Conservation (phyloP, 352 stramenopile species). For the Phytophthora lateralis region DNA sequence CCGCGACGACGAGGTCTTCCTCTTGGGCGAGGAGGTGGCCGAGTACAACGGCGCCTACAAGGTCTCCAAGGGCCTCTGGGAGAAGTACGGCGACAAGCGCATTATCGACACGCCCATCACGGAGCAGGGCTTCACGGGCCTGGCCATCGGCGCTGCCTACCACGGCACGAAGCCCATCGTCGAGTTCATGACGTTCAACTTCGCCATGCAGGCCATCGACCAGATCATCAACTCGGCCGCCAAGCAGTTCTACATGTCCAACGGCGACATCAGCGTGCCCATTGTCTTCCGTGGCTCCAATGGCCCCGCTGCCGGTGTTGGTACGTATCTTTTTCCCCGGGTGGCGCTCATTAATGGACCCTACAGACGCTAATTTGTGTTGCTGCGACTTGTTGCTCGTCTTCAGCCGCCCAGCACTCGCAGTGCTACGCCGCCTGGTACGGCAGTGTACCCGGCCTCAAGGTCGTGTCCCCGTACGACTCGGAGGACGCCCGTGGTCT, state of each 20-base stretch:
- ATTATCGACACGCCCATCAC: constrained; percentile 99
- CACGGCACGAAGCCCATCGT: constrained; percentile 98
- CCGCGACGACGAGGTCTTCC: constrained; percentile 94
- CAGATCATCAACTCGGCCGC: constrained; percentile 99
- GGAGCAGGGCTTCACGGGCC: constrained; percentile 94
- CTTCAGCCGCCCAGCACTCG: constrained; percentile 96
- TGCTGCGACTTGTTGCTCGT: constrained; percentile 2
- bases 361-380: not conserved
- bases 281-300: constrained; percentile 99
- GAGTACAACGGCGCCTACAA: constrained; percentile 99
- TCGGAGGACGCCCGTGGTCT: constrained; percentile 98
- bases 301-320: constrained; percentile 96
- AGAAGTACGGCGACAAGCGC: constrained; percentile 99
- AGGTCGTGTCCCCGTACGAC: constrained; percentile 98
- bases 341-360: not conserved
- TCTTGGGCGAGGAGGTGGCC: constrained; percentile 98
- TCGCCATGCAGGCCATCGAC: constrained; percentile 99
- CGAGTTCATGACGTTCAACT: constrained; percentile 99
- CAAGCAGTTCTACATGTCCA: constrained; percentile 99
- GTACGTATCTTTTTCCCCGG: constrained; percentile 40
- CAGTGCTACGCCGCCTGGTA: constrained; percentile 99
- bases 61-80: constrained; percentile 96
- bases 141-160: constrained; percentile 96
- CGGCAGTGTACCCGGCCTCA: constrained; percentile 96
- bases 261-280: constrained; percentile 96